Percentiles rank a stretch among this genome's conserved stretches.
These are phyloP conservation scores for Cyberlindnera petersonii DNA, from an alignment of 805 yeast species.

Conservation along the genomic window DNA sequence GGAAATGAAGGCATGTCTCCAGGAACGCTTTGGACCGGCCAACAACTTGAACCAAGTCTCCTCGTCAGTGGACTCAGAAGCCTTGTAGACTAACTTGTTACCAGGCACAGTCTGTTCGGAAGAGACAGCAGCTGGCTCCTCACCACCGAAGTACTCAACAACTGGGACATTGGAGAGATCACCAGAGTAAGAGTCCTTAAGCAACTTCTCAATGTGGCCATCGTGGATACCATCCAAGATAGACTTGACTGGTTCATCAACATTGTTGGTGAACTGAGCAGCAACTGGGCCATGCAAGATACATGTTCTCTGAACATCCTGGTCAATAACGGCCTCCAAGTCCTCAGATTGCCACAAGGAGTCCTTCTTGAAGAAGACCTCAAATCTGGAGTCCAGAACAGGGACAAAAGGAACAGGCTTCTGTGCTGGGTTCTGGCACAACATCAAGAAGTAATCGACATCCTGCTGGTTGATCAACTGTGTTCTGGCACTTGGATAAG, in stretches of 20 bases:
- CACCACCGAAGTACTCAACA: constrained; percentile 85
- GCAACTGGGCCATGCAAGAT: constrained; percentile 98
- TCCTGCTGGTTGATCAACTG: constrained; percentile 95
- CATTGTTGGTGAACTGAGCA: constrained; percentile 81
- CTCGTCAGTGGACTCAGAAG: constrained; percentile 33
- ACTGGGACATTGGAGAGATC: constrained; percentile 74
- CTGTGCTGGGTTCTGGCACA: constrained; percentile 79
- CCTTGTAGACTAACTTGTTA: constrained; percentile 35
- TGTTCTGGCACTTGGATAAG: constrained; percentile 68
- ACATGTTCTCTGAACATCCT: constrained; percentile 98
- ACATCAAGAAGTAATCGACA: constrained; percentile 83
- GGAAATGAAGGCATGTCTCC: constrained; percentile 90
- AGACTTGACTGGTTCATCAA: constrained; percentile 89
- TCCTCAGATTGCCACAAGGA: constrained; percentile 99
- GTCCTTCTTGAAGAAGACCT: constrained; percentile 96
- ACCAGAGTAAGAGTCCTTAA: constrained; percentile 65
- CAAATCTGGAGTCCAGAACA: constrained; percentile 88
- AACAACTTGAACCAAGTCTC: constrained; percentile 70
- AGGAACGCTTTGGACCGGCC: constrained; percentile 73
- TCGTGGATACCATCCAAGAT: constrained; percentile 86
- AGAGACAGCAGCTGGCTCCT: constrained; percentile 40
- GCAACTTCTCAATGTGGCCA: constrained; percentile 73
- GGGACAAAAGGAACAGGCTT: constrained; percentile 99
- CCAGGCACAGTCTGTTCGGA: constrained; percentile 31
- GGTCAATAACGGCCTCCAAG: constrained; percentile 90